phyloP scores from a whole-genome alignment of 2,329 filamentous ascomycete species.

The Apiospora kogelbergensis region DNA sequence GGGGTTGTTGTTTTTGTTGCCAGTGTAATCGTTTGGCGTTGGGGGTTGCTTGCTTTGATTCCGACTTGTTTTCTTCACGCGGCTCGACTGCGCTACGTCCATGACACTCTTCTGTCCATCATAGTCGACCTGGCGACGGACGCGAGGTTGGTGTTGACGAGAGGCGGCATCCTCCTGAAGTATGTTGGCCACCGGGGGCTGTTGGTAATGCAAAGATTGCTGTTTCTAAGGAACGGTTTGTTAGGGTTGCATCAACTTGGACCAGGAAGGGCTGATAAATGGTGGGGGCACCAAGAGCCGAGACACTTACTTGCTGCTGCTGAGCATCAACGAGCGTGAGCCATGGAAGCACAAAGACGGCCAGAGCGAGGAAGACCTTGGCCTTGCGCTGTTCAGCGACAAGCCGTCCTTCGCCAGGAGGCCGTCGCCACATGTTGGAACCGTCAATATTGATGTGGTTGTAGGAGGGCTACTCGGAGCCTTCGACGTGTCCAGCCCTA shows the following conservation, averaged over 20 bases:
- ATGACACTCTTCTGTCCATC: not conserved
- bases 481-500: not conserved
- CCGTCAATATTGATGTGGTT: slow-evolving; percentile 20
- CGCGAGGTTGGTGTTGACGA: slow-evolving; percentile 12
- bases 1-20: slow-evolving; percentile 3
- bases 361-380: slow-evolving; percentile 44
- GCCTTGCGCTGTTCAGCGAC: slow-evolving; percentile 35
- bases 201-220: slow-evolving; percentile 25
- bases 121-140: slow-evolving; percentile 17
- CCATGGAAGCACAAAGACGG: slow-evolving; percentile 49
- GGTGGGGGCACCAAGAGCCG: not conserved
- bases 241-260: not conserved
- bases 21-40: slow-evolving; percentile 10
- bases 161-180: slow-evolving; percentile 17
- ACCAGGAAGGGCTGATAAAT: not conserved
- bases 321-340: slow-evolving; percentile 52
- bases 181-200: slow-evolving; percentile 25
- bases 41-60: not conserved
- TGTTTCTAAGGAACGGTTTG: slow-evolving; percentile 19
- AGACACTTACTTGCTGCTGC: slow-evolving; percentile 49
- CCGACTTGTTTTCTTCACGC: not conserved
- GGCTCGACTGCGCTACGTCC: not conserved
- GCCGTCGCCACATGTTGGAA: slow-evolving; percentile 56
- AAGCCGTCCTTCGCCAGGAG: slow-evolving; percentile 53
- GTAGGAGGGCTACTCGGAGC: not conserved